Conservation (phyloP, 805 yeast species). For the Vanderwaltozyma yarrowii region DNA sequence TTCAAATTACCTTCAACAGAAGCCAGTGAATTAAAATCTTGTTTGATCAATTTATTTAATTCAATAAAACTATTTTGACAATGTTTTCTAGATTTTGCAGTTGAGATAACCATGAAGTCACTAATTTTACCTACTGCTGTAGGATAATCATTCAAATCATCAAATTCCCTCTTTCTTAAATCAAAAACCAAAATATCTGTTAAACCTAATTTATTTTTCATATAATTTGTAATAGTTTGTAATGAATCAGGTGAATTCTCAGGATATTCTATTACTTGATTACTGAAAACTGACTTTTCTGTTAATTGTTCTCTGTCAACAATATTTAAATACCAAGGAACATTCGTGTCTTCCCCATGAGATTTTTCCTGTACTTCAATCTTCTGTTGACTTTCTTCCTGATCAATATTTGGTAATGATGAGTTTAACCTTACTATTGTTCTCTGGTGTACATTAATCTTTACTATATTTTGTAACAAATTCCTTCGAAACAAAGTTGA, state of each 20-base stretch:
- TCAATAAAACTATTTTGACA: slow-evolving; percentile 58
- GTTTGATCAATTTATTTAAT: slow-evolving; percentile 49
- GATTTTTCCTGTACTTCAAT: no score
- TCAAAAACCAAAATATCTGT: slow-evolving; percentile 56
- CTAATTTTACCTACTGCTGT: slow-evolving; percentile 29
- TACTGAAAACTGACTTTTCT: slow-evolving; percentile 25
- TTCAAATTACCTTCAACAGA: slow-evolving; percentile 64
- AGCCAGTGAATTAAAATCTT: slow-evolving; percentile 36
- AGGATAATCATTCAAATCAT: slow-evolving; percentile 23
- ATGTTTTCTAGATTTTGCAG: slow-evolving; percentile 74
- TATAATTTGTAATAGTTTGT: slow-evolving; percentile 21
- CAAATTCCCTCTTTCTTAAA: slow-evolving; percentile 33
- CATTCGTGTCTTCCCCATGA: slow-evolving; percentile 1
- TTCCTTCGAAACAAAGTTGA: no score
- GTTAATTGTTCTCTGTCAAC: slow-evolving; percentile 28
- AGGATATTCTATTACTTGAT: slow-evolving; percentile 51
- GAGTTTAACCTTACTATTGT: no score
- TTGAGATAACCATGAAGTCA: slow-evolving; percentile 50
- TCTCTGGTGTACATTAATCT: no score
- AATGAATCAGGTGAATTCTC: slow-evolving; percentile 44
- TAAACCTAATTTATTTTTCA: slow-evolving; percentile 57
- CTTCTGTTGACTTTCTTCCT: no score
- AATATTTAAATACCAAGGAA: slow-evolving; percentile 55
- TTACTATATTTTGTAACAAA: no score
- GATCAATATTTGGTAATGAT: no score